Evolutionary conservation across 768 basidiomycete species (phyloP), one percentile per base, ranked within the genome.

Genomic region (Pisolithus orientalis): DNA sequence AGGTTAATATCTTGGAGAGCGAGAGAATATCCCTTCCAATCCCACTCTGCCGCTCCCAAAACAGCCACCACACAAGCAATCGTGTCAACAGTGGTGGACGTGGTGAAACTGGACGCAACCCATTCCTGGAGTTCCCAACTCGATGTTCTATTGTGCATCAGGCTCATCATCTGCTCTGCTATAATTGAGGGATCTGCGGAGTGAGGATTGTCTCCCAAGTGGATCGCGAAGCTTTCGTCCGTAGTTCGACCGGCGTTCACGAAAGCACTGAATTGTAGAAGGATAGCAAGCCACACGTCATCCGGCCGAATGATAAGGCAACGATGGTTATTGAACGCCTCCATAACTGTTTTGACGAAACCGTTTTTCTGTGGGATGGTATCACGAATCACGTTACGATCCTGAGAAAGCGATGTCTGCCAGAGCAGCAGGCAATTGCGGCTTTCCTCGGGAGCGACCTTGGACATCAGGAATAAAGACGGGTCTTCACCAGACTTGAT

Each of bases 261-360:
- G 42, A 72, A 75, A 53, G 71, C 66, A 42, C 63, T 69, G 31
- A 74, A 68, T 53, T 75, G 74, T 13, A 60, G 57, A 45, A 70
- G 37, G 61, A 69, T 63, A 24, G 64, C 61, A 27, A 65, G 60
- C 68, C 78, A 79, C 34, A 79, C 67, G 57, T 80, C 78, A 49
- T 80, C 78, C 6, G 77, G 78, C 7, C 78, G 67, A 24, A 78
- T 58, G 49, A 74, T 61, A 34, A 80, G 65, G 1, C 67, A 59
- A 2, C 66, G 65, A 40, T 73, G 72, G 17, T 66, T 58, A 38
- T 66, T 66, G 58, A 71, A 70, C 5, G 67, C 68, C 27, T 65
- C 62, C 29, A 73, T 51, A 45, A 69, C 62, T 14, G 71, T 66
- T 31, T 65, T 58, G 7, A 73, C 69, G 37, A 73, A 68, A 16